A percentile compares a stretch with the other conserved stretches of the same genome.
Evolutionary conservation across 1,284 basidiomycete species (phyloP).

Genomic region (Boletus sp.): DNA sequence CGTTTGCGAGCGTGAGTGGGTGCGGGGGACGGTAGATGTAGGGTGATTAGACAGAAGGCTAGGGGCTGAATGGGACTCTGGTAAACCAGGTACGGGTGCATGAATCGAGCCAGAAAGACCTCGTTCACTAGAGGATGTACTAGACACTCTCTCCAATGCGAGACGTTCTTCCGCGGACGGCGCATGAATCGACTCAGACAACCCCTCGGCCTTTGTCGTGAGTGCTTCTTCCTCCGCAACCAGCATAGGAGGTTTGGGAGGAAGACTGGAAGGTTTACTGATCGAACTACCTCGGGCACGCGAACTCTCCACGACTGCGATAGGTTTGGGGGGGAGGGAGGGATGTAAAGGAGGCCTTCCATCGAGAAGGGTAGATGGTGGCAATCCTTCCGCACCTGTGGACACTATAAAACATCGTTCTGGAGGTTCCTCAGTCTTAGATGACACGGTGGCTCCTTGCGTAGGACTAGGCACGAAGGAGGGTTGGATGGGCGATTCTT

Average conservation of each 20-base stretch:
- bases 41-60: conserved; percentile 16
- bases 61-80: conserved; percentile 30
- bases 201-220: conserved; percentile 18
- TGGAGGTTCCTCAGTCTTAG: background rate
- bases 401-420: conserved; percentile 10
- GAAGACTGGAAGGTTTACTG: conserved; percentile 16
- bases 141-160: conserved; percentile 10
- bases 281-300: conserved; percentile 16
- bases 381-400: conserved; percentile 6
- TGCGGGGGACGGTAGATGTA: conserved; percentile 12
- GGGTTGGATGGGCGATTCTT: conserved; percentile 9
- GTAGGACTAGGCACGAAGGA: conserved; percentile 8
- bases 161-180: conserved; percentile 19
- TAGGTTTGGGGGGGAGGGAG: conserved; percentile 48
- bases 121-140: conserved; percentile 22
- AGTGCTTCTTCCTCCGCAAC: conserved; percentile 15
- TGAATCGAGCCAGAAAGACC: conserved; percentile 46
- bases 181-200: conserved; percentile 30
- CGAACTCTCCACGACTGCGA: conserved; percentile 25
- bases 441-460: background rate
- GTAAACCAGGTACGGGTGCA: conserved; percentile 37
- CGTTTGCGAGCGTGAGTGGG: conserved; percentile 52
- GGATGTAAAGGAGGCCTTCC: conserved; percentile 38
- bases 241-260: conserved; percentile 11
- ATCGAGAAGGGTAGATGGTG: conserved; percentile 13